phyloP scores from a whole-genome alignment of 148 eudicot species.

The Mesembryanthemum crystallinum region DNA sequence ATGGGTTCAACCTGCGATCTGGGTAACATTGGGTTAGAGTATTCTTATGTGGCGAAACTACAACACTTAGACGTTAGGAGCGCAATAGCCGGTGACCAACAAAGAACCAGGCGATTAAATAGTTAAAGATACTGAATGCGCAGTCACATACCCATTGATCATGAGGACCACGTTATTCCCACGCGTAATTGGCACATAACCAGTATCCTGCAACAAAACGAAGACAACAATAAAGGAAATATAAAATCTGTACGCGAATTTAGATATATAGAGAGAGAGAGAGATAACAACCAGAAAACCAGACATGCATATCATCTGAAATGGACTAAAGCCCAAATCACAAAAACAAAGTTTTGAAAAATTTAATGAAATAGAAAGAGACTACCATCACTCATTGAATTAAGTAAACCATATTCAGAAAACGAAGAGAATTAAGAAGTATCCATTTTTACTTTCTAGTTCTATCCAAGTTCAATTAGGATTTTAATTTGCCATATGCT shows the following conservation, averaged over 20 bases:
- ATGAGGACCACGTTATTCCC: slow-evolving; percentile 85
- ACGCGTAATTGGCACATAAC: slow-evolving; percentile 78
- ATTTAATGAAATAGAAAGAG: too few species aligned
- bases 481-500: too few species aligned
- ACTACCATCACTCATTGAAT: not conserved
- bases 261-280: not conserved
- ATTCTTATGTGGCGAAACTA: not conserved
- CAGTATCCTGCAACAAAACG: slow-evolving; percentile 59
- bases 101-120: slow-evolving; percentile 7
- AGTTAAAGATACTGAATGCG: slow-evolving; percentile 6
- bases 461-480: not conserved
- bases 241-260: not conserved
- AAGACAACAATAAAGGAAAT: slow-evolving; percentile 9
- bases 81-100: not conserved
- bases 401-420: not conserved
- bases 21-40: too few species aligned
- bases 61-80: not conserved
- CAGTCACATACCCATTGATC: slow-evolving; percentile 85
- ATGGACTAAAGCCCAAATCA: not conserved
- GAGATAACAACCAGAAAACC: not conserved
- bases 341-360: too few species aligned
- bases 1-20: too few species aligned
- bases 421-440: not conserved
- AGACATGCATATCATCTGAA: not conserved
- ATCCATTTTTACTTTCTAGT: not conserved